These are phyloP conservation scores for Lomentospora prolificans DNA, from an alignment of 2,329 filamentous ascomycete genomes.

Conservation along the genomic window DNA sequence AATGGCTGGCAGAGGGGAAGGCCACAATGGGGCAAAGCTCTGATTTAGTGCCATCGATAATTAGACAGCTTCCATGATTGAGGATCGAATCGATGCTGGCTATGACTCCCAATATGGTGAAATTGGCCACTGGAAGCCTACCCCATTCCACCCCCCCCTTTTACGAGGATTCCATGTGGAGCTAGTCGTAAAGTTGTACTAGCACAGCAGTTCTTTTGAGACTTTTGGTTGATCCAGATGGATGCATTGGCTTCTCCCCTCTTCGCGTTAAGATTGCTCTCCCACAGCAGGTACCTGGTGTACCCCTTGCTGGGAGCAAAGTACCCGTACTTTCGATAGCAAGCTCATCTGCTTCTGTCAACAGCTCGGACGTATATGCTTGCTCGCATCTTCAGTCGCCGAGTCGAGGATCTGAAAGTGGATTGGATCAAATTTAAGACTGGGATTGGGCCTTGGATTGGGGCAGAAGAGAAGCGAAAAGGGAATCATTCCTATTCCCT, in stretches of 20 bases:
- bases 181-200: background rate
- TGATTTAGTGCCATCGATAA: background rate
- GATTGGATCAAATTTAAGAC: background rate
- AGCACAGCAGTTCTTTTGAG: background rate
- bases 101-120: too few species aligned
- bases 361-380: too few species aligned
- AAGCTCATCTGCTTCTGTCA: too few species aligned
- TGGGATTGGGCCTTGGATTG: background rate
- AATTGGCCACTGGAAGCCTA: background rate
- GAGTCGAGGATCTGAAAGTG: background rate
- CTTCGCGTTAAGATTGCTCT: background rate
- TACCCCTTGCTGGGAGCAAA: background rate
- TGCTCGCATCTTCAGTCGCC: background rate
- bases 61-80: background rate
- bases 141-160: background rate
- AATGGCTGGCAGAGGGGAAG: too few species aligned
- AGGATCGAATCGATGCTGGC: too few species aligned
- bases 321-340: background rate
- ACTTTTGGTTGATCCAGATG: background rate
- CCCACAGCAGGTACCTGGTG: too few species aligned
- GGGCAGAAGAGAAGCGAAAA: background rate
- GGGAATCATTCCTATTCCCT: too few species aligned
- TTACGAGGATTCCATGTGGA: background rate
- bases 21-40: background rate
- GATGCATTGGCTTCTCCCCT: background rate